These are phyloP conservation scores for Blastomyces emzantsi DNA, from an alignment of 2,329 filamentous ascomycete genomes.

Conservation along the genomic window DNA sequence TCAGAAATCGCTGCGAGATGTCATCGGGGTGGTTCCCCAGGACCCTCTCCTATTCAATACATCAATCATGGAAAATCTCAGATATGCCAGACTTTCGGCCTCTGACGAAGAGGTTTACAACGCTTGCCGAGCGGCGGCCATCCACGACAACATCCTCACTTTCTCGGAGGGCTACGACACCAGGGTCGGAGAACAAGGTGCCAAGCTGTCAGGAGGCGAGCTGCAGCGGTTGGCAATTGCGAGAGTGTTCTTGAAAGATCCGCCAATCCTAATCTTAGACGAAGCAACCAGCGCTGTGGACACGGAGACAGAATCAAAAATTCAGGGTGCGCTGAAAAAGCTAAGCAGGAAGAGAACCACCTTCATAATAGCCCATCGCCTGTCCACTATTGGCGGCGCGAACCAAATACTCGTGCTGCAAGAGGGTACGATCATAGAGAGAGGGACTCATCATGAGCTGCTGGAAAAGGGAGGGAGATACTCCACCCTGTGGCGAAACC, in stretches of 20 bases:
- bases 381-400: background rate
- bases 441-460: background rate
- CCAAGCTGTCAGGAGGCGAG: slow-evolving; percentile 3
- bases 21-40: background rate
- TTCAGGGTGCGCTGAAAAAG: background rate
- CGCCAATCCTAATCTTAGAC: background rate
- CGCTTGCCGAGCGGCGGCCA: background rate
- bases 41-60: background rate
- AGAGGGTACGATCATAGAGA: background rate
- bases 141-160: slow-evolving; percentile 1
- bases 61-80: slow-evolving; percentile 1
- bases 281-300: slow-evolving; percentile 7
- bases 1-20: background rate
- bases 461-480: background rate
- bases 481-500: background rate
- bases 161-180: background rate
- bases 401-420: background rate
- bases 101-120: background rate
- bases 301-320: background rate
- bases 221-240: slow-evolving; percentile 3
- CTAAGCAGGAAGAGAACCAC: background rate
- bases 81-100: background rate
- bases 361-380: background rate
- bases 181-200: background rate
- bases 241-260: background rate